phyloP scores from a whole-genome alignment of 1,139 yeast genomes.

The Zygoascus meyerae region DNA sequence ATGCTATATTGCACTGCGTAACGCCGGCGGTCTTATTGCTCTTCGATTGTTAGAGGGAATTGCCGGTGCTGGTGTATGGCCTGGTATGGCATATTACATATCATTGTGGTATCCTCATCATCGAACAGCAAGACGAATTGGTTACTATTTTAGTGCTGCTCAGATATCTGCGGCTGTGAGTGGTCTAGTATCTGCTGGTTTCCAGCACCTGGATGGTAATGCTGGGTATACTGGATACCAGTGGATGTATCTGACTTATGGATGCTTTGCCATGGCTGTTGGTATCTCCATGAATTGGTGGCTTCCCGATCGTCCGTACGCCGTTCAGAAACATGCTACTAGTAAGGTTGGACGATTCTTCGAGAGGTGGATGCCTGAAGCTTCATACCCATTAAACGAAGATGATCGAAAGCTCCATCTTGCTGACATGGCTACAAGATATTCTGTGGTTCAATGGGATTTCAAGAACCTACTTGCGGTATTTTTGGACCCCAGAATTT shows the following conservation, averaged over 20 bases:
- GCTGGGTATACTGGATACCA: conserved; percentile 78
- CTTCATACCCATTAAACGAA: conserved; percentile 35
- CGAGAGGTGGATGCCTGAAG: conserved; percentile 31
- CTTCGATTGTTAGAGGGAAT: conserved; percentile 69
- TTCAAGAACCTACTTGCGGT: conserved; percentile 54
- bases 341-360: conserved; percentile 17
- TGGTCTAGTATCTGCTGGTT: conserved; percentile 81
- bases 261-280: conserved; percentile 59
- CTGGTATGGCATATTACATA: conserved; percentile 81
- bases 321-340: not conserved
- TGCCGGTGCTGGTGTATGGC: conserved; percentile 92
- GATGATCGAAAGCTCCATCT: conserved; percentile 54
- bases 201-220: conserved; percentile 71
- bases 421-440: conserved; percentile 54
- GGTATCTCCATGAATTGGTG: conserved; percentile 71
- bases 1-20: conserved; percentile 57
- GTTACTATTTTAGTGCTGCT: conserved; percentile 88
- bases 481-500: conserved; percentile 57
- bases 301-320: conserved; percentile 67
- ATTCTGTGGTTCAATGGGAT: conserved; percentile 49
- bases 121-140: conserved; percentile 71
- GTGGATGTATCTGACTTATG: conserved; percentile 80
- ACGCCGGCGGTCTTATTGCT: conserved; percentile 59
- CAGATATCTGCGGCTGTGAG: conserved; percentile 83
- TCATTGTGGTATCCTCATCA: conserved; percentile 84